These are phyloP conservation scores for Verticillium zaregamsianum DNA, from an alignment of 2,329 filamentous ascomycete species.

Conservation along the genomic window DNA sequence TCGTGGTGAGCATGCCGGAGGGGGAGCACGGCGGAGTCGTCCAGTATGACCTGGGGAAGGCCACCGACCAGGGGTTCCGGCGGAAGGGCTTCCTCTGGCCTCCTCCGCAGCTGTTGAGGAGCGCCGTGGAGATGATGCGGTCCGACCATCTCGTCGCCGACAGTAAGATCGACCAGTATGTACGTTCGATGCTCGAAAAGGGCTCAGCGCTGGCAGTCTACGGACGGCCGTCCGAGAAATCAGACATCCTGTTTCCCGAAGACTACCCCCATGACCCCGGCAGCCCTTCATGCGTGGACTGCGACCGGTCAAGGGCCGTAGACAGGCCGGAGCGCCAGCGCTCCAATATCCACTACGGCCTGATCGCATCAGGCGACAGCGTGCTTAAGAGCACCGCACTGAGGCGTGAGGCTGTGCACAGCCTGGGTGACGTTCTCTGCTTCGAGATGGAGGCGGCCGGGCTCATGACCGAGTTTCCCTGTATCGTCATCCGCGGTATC, in stretches of 20 bases:
- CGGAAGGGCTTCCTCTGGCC: conserved; percentile 14
- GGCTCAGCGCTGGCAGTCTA: neutral
- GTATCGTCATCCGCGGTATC: conserved; percentile 16
- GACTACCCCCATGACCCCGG: conserved; percentile 6
- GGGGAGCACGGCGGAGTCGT: conserved; percentile 4
- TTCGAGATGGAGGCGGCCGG: conserved; percentile 19
- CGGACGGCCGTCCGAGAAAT: neutral
- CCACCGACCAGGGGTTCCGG: neutral
- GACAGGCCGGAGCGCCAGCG: conserved; percentile 1
- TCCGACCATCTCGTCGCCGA: neutral
- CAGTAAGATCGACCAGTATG: neutral
- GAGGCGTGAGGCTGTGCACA: neutral
- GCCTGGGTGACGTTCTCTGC: conserved; percentile 6
- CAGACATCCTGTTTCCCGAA: conserved; percentile 1
- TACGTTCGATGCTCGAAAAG: neutral
- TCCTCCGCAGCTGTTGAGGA: conserved; percentile 10
- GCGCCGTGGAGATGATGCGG: conserved; percentile 7
- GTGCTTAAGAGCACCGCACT: conserved; percentile 5
- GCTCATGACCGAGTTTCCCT: conserved; percentile 9
- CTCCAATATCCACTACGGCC: conserved; percentile 12
- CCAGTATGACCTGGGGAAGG: conserved; percentile 4
- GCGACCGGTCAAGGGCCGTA: conserved; percentile 5
- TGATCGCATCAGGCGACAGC: conserved; percentile 14
- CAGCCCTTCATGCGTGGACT: conserved; percentile 7
- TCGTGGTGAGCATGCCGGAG: conserved; percentile 10